Evolutionary conservation across 2,329 filamentous ascomycete species (phyloP), one percentile per base, ranked within the genome.

Genomic region (Escovopsis weberi): DNA sequence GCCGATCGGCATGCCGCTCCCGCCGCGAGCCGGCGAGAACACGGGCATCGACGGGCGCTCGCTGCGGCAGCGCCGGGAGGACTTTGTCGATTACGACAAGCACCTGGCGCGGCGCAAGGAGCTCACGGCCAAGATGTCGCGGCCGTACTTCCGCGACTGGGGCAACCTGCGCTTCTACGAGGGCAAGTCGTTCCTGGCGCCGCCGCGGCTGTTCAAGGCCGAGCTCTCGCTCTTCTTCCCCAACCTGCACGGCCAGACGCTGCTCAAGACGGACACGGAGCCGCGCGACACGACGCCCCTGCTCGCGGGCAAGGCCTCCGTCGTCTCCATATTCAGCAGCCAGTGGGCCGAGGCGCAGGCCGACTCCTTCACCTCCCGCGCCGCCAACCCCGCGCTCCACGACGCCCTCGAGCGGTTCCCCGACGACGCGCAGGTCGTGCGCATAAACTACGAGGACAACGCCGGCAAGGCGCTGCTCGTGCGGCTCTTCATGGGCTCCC

Each of bases 61-160:
- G 1, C 59, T 83, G 48, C 68, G 68, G 47, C 70, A 94, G 62
- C 75, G 78, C 40, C 73, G 80, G 35, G 78, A 85, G 49, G 87
- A 94, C 57, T 86, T 94, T 57, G 78, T 85, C 49, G 70, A 91
- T 62, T 88, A 85, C 55, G 81, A 91, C 45, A 88, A 85, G 60
- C 88, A 96, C 58, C 63, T 95, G 7, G 70, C 75, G 49, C 75
- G 80, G 50, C 76, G 89, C 49, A 74, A 84, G 52, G 71, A 85
- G 57, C 68, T 96, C 42, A 84, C 84, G 37, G 72, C 75, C 51
- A 78, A 86, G 59, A 80, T 93, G 56, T 69, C 80, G 18, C 84
- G 85, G 45, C 88, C 89, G 2, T 98, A 98, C 64, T 98, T 94
- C 67, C 83, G 87, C 60, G 89, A 98, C 70, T 95, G 87, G 83